These are phyloP conservation scores for Calendula officinalis DNA, from an alignment of 129 eudicot species.

Conservation along the genomic window DNA sequence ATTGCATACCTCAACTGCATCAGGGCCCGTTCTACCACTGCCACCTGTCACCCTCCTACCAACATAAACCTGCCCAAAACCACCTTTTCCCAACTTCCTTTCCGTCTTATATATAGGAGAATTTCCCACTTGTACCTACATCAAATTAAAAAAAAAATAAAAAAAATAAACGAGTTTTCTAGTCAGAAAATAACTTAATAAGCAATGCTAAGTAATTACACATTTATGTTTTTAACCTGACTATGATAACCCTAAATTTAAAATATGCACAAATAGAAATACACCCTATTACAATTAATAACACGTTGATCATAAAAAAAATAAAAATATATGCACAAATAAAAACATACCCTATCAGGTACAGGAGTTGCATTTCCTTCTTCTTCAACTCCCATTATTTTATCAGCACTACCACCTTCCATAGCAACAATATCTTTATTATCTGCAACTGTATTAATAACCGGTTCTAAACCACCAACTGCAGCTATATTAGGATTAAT, in stretches of 20 bases:
- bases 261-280: conserved; percentile 7
- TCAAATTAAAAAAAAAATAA: conserved; percentile 7
- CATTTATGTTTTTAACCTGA: conserved; percentile 14
- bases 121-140: conserved; percentile 92
- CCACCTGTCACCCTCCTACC: conserved; percentile 90
- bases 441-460: conserved; percentile 52
- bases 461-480: conserved; percentile 52
- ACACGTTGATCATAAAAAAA: no score
- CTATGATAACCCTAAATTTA: conserved; percentile 2
- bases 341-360: conserved; percentile 75
- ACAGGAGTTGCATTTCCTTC: conserved; percentile 79
- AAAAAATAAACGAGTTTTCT: background rate
- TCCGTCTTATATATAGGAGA: conserved; percentile 87
- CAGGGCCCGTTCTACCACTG: conserved; percentile 78
- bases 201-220: background rate
- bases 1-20: conserved; percentile 85
- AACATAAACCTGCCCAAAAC: conserved; percentile 99
- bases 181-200: no score
- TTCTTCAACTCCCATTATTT: conserved; percentile 77
- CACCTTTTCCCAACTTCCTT: conserved; percentile 98
- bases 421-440: conserved; percentile 63
- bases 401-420: conserved; percentile 91
- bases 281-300: no score
- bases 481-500: conserved; percentile 53
- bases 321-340: no score